Conservation (phyloP, 192 early-diverging fungal species). For the Entomortierella beljakovae region DNA sequence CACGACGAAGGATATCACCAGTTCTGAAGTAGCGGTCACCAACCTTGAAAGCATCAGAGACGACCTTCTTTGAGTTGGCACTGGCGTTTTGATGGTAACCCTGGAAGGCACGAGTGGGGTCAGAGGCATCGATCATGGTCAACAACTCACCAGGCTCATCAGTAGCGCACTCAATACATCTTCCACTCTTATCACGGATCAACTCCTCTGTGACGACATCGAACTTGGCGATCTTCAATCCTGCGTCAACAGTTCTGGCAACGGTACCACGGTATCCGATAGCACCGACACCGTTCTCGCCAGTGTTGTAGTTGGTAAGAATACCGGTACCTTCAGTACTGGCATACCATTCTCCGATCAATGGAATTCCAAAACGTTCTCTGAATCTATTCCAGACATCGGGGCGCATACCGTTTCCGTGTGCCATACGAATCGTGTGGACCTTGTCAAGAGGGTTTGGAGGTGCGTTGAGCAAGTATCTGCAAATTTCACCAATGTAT, state of each 20-base stretch:
- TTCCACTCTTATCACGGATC: constrained; percentile 63
- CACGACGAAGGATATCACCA: constrained; percentile 71
- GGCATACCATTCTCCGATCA: constrained; percentile 77
- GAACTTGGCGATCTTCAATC: constrained; percentile 64
- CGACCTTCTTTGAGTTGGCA: constrained; percentile 68
- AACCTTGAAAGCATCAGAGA: constrained; percentile 68
- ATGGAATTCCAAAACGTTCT: constrained; percentile 68
- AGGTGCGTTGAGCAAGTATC: constrained; percentile 71
- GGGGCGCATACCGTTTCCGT: constrained; percentile 78
- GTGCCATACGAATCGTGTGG: constrained; percentile 67
- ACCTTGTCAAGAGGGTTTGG: constrained; percentile 59
- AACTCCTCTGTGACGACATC: constrained; percentile 69
- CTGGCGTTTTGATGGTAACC: constrained; percentile 65
- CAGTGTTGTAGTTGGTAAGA: constrained; percentile 61
- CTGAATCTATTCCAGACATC: constrained; percentile 77
- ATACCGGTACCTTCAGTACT: constrained; percentile 71
- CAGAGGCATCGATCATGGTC: constrained; percentile 36
- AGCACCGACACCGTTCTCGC: constrained; percentile 68
- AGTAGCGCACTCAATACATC: constrained; percentile 57
- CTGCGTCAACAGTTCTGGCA: constrained; percentile 47
- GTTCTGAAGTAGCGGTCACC: constrained; percentile 72
- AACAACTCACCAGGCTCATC: constrained; percentile 69
- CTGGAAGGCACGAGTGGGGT: constrained; percentile 49
- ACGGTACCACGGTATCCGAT: constrained; percentile 67
- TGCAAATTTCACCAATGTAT: constrained; percentile 79